A percentile compares a stretch with the other conserved stretches of the same genome.
phyloP scores from a whole-genome alignment of 2,329 filamentous ascomycete genomes.

The Aspergillus texensis region DNA sequence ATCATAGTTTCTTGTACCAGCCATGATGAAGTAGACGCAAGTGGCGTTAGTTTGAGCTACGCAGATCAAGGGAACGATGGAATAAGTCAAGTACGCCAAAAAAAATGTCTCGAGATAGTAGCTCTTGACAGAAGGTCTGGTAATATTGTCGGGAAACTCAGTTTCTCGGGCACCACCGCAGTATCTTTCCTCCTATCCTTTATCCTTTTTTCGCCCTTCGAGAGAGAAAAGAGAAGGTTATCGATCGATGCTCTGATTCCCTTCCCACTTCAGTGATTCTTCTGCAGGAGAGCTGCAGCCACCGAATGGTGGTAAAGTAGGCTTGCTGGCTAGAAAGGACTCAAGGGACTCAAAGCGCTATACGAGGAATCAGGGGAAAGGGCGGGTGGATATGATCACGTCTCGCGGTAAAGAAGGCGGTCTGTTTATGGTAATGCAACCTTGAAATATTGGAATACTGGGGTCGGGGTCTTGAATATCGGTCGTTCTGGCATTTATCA shows the following conservation, averaged over 20 bases:
- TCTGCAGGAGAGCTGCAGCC: slow-evolving; percentile 17
- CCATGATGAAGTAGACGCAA: slow-evolving; percentile 63
- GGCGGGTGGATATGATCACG: neutral
- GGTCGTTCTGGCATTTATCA: neutral
- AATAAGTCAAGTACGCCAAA: neutral
- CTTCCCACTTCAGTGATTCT: slow-evolving; percentile 6
- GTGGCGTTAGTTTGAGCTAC: neutral
- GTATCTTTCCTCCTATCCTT: neutral
- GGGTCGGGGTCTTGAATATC: neutral
- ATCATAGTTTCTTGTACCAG: slow-evolving; percentile 97
- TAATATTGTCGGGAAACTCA: neutral
- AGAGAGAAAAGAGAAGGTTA: neutral
- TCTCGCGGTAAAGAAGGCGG: slow-evolving; percentile 6
- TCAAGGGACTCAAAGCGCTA: neutral
- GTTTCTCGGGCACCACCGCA: neutral
- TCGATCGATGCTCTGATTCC: neutral
- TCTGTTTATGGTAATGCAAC: slow-evolving; percentile 3
- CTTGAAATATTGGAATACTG: neutral
- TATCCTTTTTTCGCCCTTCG: neutral
- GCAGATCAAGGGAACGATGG: neutral
- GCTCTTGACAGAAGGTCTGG: neutral
- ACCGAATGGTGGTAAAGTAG: slow-evolving; percentile 17
- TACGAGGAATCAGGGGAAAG: slow-evolving; percentile 11
- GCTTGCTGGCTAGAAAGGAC: slow-evolving; percentile 4
- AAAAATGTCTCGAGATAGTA: too few relatives aligned